Conservation (phyloP, 2,329 filamentous ascomycete species). For the Verticillium isaacii region DNA sequence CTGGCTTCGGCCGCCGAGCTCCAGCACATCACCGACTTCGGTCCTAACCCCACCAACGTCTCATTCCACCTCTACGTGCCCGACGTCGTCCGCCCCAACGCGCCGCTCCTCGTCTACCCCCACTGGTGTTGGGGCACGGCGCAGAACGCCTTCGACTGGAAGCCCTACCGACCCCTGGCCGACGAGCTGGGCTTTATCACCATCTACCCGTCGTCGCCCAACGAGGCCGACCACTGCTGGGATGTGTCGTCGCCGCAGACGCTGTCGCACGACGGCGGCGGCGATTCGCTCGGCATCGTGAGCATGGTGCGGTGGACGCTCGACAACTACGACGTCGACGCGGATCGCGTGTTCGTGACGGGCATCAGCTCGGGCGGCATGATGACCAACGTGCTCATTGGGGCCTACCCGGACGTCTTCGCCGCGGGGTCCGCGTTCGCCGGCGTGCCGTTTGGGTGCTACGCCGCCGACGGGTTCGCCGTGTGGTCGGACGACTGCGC, state of each 20-base stretch:
- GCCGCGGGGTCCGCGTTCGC: conserved; percentile 42
- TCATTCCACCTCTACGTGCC: conserved; percentile 49
- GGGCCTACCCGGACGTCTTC: conserved; percentile 48
- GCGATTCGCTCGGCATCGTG: conserved; percentile 45
- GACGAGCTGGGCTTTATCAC: conserved; percentile 49
- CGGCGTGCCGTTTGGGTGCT: conserved; percentile 43
- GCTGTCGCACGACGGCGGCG: conserved; percentile 43
- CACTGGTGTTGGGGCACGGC: conserved; percentile 55
- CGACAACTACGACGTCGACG: conserved; percentile 37
- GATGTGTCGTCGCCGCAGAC: conserved; percentile 48
- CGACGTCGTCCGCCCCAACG: conserved; percentile 32
- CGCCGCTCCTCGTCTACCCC: conserved; percentile 49
- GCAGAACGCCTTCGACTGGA: conserved; percentile 39
- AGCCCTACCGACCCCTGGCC: conserved; percentile 48
- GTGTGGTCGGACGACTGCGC: conserved; percentile 51
- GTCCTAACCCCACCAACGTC: conserved; percentile 44
- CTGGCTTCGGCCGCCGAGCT: conserved; percentile 7
- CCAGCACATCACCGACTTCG: conserved; percentile 19
- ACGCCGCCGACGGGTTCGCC: conserved; percentile 31
- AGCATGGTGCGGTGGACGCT: conserved; percentile 50
- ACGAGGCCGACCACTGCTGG: conserved; percentile 46
- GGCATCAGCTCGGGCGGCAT: conserved; percentile 48
- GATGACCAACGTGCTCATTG: conserved; percentile 51
- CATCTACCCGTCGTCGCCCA: conserved; percentile 33
- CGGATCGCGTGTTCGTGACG: conserved; percentile 43